Conservation (phyloP, 2,329 filamentous ascomycete species). For the Fusarium devonianum region DNA sequence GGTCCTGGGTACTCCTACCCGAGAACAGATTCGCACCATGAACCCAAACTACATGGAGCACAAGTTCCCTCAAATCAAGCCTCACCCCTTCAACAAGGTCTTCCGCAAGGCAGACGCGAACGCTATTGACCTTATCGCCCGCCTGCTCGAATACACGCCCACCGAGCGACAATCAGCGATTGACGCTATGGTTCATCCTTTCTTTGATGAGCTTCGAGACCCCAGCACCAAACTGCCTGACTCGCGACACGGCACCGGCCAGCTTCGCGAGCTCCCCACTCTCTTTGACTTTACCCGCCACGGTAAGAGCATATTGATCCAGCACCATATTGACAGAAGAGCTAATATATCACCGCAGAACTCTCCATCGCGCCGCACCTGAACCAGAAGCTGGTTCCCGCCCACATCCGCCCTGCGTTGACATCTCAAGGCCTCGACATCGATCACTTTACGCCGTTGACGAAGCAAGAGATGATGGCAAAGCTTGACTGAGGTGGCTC, state of each 20-base stretch:
- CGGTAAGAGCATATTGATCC: constrained; percentile 65
- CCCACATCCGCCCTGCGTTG: constrained; percentile 78
- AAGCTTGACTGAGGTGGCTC: constrained; percentile 80
- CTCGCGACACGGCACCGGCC: constrained; percentile 85
- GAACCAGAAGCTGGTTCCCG: constrained; percentile 87
- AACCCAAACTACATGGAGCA: constrained; percentile 99
- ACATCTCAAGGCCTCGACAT: constrained; percentile 84
- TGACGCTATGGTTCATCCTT: constrained; percentile 97
- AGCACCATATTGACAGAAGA: neutral
- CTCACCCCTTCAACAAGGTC: constrained; percentile 98
- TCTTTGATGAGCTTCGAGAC: constrained; percentile 96
- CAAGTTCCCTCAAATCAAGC: constrained; percentile 99
- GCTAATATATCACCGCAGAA: constrained; percentile 65
- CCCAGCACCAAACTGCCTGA: constrained; percentile 91
- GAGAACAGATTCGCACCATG: constrained; percentile 99
- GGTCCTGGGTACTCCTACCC: constrained; percentile 92
- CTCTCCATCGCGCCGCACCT: constrained; percentile 91
- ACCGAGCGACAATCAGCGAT: constrained; percentile 93
- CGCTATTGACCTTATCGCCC: constrained; percentile 93
- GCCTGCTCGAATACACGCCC: constrained; percentile 94
- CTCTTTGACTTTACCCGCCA: constrained; percentile 95
- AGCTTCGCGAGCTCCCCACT: constrained; percentile 80
- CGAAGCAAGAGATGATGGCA: constrained; percentile 96
- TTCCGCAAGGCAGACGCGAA: constrained; percentile 95
- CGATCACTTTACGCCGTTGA: constrained; percentile 89